phyloP scores from a whole-genome alignment of 2,329 filamentous ascomycete species.

The Paecilomyces dactylethromorphus region DNA sequence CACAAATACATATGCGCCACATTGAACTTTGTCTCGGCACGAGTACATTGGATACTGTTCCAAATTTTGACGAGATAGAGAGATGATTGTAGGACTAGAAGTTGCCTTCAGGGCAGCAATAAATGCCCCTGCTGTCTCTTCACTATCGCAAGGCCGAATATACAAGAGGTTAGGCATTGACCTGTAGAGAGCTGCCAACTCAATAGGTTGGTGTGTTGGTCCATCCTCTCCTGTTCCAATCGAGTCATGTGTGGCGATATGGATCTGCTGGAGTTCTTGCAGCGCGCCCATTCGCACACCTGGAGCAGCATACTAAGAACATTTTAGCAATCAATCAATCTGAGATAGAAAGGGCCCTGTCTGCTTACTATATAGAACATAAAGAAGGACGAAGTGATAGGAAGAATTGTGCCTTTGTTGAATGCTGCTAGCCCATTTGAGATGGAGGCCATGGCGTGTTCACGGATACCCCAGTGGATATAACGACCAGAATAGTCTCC shows the following conservation, averaged over 20 bases:
- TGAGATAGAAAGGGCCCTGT: too few relatives aligned
- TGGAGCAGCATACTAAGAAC: conserved; percentile 44
- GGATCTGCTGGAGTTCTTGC: conserved; percentile 48
- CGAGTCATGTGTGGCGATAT: conserved; percentile 54
- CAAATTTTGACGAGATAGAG: too few relatives aligned
- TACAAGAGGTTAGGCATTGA: conserved; percentile 56
- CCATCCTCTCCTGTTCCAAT: conserved; percentile 55
- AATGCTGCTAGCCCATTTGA: conserved; percentile 64
- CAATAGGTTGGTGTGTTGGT: conserved; percentile 56
- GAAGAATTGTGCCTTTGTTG: conserved; percentile 46
- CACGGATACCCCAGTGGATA: conserved; percentile 82
- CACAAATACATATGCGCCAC: too few relatives aligned
- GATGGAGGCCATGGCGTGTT: conserved; percentile 86
- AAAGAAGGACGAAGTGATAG: conserved; percentile 52
- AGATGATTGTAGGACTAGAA: conserved; percentile 43
- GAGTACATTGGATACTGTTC: conserved; percentile 39
- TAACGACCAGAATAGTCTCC: conserved; percentile 41
- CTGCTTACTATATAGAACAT: too few relatives aligned
- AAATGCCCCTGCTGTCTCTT: conserved; percentile 53
- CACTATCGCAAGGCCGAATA: conserved; percentile 51
- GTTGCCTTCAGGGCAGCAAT: conserved; percentile 40
- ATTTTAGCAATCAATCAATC: conserved; percentile 24
- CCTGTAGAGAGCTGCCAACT: conserved; percentile 48
- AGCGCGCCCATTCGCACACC: conserved; percentile 54
- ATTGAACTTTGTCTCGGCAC: too few relatives aligned